Evolutionary conservation across 139 green algal genomes (phyloP).

Genomic region (Chara braunii): DNA sequence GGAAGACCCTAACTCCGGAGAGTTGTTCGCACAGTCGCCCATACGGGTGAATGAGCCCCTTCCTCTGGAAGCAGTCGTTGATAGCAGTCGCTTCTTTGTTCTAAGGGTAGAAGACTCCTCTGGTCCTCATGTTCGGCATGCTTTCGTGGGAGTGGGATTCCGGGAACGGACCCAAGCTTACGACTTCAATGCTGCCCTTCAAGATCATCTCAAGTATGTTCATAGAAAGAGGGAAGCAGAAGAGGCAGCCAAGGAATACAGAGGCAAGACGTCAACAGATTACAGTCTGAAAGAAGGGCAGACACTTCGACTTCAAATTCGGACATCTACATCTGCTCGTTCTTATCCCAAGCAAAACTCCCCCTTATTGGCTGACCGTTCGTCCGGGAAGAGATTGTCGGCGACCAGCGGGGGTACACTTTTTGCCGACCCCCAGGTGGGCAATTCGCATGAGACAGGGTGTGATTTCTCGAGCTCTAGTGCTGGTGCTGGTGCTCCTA

Average conservation of each 20-base stretch:
- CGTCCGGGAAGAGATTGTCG: no score
- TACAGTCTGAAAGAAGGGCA: conserved; percentile 32
- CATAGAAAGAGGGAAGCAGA: conserved; percentile 35
- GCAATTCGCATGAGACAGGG: no score
- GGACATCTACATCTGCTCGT: background rate
- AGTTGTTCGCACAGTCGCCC: conserved; percentile 24
- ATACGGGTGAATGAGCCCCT: conserved; percentile 5
- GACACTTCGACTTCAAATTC: conserved; percentile 26
- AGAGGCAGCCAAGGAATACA: conserved; percentile 18
- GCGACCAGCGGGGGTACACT: no score
- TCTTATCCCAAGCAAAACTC: no score
- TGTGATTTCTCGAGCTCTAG: no score
- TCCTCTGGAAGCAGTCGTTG: conserved; percentile 33
- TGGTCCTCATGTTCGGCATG: conserved; percentile 7
- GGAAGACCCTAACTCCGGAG: conserved; percentile 12
- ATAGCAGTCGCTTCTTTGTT: conserved; percentile 44
- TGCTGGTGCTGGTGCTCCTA: no score
- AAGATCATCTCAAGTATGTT: conserved; percentile 34
- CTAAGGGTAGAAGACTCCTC: conserved; percentile 28
- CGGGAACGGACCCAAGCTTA: conserved; percentile 33
- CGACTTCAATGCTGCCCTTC: conserved; percentile 37
- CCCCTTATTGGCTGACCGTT: no score
- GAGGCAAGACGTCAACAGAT: background rate
- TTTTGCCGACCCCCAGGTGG: no score
- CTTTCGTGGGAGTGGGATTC: conserved; percentile 35